Evolutionary conservation across 1,284 basidiomycete species (phyloP).

Genomic region (Prillingera fragicola): DNA sequence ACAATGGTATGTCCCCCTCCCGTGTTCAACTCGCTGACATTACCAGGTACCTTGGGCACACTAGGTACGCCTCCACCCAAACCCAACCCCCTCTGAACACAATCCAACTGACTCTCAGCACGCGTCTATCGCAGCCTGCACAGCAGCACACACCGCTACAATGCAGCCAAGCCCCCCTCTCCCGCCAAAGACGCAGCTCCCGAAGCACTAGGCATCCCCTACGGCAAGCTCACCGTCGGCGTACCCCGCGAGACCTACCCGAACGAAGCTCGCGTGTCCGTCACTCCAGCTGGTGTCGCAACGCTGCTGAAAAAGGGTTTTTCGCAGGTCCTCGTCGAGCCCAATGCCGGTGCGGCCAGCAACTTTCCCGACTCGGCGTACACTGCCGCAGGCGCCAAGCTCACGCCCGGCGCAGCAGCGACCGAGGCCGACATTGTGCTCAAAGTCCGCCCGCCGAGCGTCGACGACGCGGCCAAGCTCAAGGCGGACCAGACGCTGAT

Average conservation of each 20-base stretch:
- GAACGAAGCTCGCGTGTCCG: slow-evolving; percentile 67
- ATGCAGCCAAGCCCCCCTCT: too few relatives aligned
- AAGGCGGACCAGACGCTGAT: slow-evolving; percentile 69
- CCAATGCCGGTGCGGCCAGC: slow-evolving; percentile 62
- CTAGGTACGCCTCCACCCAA: too few relatives aligned
- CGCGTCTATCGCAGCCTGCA: too few relatives aligned
- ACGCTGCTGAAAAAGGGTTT: slow-evolving; percentile 76
- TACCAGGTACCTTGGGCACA: too few relatives aligned
- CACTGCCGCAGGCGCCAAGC: slow-evolving; percentile 66
- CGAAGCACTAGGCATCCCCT: slow-evolving; percentile 58
- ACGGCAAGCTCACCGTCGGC: slow-evolving; percentile 67
- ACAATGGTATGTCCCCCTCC: too few relatives aligned
- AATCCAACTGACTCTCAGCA: too few relatives aligned
- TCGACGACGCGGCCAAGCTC: slow-evolving; percentile 55
- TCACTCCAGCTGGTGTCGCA: slow-evolving; percentile 69
- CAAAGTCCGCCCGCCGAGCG: slow-evolving; percentile 67
- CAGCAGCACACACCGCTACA: too few relatives aligned
- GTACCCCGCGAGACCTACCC: slow-evolving; percentile 68
- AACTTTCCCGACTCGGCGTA: slow-evolving; percentile 76
- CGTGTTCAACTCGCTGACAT: too few relatives aligned
- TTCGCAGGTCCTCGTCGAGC: slow-evolving; percentile 62
- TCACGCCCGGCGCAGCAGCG: slow-evolving; percentile 57
- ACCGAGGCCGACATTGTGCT: slow-evolving; percentile 64
- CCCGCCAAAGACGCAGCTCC: too few relatives aligned
- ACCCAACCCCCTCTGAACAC: too few relatives aligned